Evolutionary conservation across 2,329 filamentous ascomycete genomes (phyloP).

Genomic region (Dothistroma septosporum): DNA sequence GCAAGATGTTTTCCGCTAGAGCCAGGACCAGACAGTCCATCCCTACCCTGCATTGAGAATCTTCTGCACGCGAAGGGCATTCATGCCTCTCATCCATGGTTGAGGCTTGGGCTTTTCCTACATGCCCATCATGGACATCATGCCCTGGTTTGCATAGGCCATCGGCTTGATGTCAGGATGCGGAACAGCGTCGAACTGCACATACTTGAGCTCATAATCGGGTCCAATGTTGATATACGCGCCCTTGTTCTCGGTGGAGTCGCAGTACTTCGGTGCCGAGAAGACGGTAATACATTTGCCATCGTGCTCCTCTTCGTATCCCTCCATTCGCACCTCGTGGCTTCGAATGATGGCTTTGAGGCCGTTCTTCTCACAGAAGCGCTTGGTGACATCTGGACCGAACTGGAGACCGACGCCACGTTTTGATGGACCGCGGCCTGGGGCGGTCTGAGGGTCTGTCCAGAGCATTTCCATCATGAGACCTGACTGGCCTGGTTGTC

Average conservation of each 20-base stretch:
- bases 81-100: neutral
- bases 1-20: neutral
- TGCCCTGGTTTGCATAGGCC: slow-evolving; percentile 79
- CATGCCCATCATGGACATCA: slow-evolving; percentile 64
- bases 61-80: too few relatives aligned
- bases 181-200: slow-evolving; percentile 93
- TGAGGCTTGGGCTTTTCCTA: slow-evolving; percentile 9
- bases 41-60: too few relatives aligned
- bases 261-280: slow-evolving; percentile 95
- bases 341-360: slow-evolving; percentile 93
- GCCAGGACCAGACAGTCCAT: neutral
- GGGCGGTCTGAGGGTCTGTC: slow-evolving; percentile 87
- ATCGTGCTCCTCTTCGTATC: slow-evolving; percentile 97
- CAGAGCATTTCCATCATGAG: slow-evolving; percentile 99
- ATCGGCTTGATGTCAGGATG: slow-evolving; percentile 95
- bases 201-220: slow-evolving; percentile 85
- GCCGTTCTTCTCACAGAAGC: slow-evolving; percentile 93
- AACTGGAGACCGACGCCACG: slow-evolving; percentile 95
- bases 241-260: slow-evolving; percentile 95
- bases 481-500: slow-evolving; percentile 86
- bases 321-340: slow-evolving; percentile 97
- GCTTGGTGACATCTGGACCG: slow-evolving; percentile 90
- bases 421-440: slow-evolving; percentile 90
- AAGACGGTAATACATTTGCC: slow-evolving; percentile 97
- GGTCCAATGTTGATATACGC: slow-evolving; percentile 96